Evolutionary conservation across 1,284 basidiomycete genomes (phyloP), one percentile per base, ranked within the genome.

Genomic region (Kwoniella shivajii): DNA sequence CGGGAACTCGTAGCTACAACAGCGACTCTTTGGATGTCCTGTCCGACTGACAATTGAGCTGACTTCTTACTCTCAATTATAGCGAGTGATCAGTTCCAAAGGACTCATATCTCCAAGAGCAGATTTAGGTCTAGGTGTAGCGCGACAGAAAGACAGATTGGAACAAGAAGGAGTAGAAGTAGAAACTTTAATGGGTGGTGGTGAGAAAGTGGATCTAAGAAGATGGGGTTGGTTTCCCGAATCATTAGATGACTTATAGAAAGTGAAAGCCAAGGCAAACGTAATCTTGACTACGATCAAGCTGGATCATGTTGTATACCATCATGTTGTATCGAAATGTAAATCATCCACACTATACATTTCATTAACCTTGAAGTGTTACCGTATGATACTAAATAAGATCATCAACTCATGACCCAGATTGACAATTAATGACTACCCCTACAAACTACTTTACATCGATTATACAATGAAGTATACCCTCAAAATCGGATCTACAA

Each of bases 101-200:
- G 77, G 77, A 10, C 38, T 70, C 1, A 90, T 93, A 56, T 90
- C 89, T 0, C 91, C 89, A 2, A 82, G 90, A 38, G 89, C 88
- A 0, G 89, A 90, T 5, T 86, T 85, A 5, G 86, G 86, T 18
- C 77, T 79, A 16, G 86, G 88, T 6, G 88, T 88, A 0, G 81
- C 82, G 52, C 77, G 84, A 0, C 89, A 91, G 67, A 78, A 83
- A 33, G 83, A 86, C 36, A 84, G 81, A 4, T 80, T 91, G 13
- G 82, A 85, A 59, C 84, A 83, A 0, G 89, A 90, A 69, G 88
- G 86, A 6, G 84, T 90, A 14, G 83, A 86, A 50, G 88, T 90
- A 5, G 78, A 70, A 26, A 69, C 70, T 6, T 63, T 77, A 6
- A 49, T 64, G 0, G 76, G 75, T 6, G 78, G 82, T 1, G 83